phyloP scores from a whole-genome alignment of 1,284 basidiomycete species.

The Ceratobasidium sp. region DNA sequence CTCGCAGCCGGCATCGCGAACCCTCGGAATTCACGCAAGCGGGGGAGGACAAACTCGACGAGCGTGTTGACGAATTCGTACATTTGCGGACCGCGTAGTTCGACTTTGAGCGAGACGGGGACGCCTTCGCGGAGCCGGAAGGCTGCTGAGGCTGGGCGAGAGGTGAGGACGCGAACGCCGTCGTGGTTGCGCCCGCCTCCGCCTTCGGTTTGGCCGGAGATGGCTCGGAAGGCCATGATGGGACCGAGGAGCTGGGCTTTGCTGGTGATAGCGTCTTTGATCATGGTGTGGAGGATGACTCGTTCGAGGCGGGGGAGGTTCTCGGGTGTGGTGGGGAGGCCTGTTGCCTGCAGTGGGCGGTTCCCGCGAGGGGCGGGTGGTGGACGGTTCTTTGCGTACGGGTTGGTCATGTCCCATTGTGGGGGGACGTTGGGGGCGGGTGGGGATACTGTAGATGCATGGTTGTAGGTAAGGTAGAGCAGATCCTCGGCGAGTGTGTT shows the following conservation, averaged over 20 bases:
- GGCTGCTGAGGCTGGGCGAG: constrained; percentile 57
- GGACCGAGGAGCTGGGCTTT: constrained; percentile 83
- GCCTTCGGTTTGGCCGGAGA: constrained; percentile 82
- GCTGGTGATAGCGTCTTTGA: constrained; percentile 80
- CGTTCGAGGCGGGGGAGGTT: constrained; percentile 82
- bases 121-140: constrained; percentile 86
- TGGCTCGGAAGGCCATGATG: constrained; percentile 87
- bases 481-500: constrained; percentile 85
- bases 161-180: constrained; percentile 80
- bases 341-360: constrained; percentile 53
- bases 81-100: constrained; percentile 89
- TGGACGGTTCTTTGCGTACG: constrained; percentile 56
- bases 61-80: constrained; percentile 92
- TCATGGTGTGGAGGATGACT: constrained; percentile 86
- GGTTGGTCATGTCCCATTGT: constrained; percentile 48
- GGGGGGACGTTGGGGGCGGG: constrained; percentile 45
- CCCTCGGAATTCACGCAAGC: constrained; percentile 90
- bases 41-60: constrained; percentile 93
- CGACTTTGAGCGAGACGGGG: constrained; percentile 90
- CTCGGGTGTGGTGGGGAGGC: constrained; percentile 67
- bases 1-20: constrained; percentile 75
- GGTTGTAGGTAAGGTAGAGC: constrained; percentile 95
- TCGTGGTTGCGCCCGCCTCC: constrained; percentile 72
- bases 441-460: constrained; percentile 59
- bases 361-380: constrained; percentile 52